These are phyloP conservation scores for Blastobotrys elegans DNA, from an alignment of 1,139 yeast genomes.

Conservation along the genomic window DNA sequence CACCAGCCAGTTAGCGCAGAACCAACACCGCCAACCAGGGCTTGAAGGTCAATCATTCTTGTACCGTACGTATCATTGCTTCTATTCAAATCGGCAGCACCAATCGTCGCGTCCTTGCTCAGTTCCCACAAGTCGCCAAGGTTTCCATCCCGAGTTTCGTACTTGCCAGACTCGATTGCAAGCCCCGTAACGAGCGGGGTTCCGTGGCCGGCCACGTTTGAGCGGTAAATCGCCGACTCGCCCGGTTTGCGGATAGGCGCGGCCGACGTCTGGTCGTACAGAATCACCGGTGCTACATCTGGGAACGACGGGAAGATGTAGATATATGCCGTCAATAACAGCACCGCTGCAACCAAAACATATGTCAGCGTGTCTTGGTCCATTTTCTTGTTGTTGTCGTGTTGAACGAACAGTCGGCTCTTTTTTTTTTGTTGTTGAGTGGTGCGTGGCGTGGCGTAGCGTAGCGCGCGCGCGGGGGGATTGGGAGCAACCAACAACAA, in stretches of 20 bases:
- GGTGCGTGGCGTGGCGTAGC: too few relatives aligned
- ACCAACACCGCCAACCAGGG: constrained; percentile 18
- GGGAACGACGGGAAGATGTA: constrained; percentile 32
- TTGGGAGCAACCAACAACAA: too few relatives aligned
- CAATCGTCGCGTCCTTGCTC: constrained; percentile 15
- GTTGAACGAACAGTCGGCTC: too few relatives aligned
- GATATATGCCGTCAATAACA: constrained; percentile 21
- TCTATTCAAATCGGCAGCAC: constrained; percentile 4
- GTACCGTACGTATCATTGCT: background rate
- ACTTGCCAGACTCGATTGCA: constrained; percentile 39
- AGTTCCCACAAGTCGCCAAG: constrained; percentile 52
- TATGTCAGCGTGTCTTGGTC: background rate
- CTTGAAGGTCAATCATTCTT: constrained; percentile 8
- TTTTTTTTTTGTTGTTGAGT: too few relatives aligned
- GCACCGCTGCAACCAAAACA: background rate
- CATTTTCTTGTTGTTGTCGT: too few relatives aligned
- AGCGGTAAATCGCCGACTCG: constrained; percentile 62
- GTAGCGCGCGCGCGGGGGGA: too few relatives aligned
- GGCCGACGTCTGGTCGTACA: constrained; percentile 51
- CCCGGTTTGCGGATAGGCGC: constrained; percentile 47
- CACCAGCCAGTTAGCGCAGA: constrained; percentile 6
- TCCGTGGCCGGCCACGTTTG: constrained; percentile 46
- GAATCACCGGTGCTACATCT: constrained; percentile 51
- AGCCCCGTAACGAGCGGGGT: constrained; percentile 45
- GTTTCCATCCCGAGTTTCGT: constrained; percentile 47